Evolutionary conservation across 1,284 basidiomycete species (phyloP).

Genomic region (Austroboletus novae-zelandiae): DNA sequence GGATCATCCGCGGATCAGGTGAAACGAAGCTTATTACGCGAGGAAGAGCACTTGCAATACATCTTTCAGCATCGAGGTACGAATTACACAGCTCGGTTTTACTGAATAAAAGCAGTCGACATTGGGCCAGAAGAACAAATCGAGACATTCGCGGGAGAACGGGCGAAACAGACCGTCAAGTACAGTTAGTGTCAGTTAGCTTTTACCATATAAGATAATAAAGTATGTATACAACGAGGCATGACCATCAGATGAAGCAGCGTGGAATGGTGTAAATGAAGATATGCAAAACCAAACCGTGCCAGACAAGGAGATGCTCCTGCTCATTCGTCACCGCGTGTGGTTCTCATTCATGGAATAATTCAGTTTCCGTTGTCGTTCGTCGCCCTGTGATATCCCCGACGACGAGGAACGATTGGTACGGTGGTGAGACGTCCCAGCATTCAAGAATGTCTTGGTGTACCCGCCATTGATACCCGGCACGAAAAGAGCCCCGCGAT

Average conservation of each 20-base stretch:
- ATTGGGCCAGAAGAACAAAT: conserved; percentile 6
- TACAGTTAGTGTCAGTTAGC: conserved; percentile 26
- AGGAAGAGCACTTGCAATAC: conserved; percentile 9
- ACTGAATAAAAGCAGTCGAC: conserved; percentile 8
- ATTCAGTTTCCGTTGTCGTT: conserved; percentile 27
- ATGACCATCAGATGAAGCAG: conserved; percentile 21
- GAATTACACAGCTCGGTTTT: conserved; percentile 8
- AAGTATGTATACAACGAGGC: conserved; percentile 28
- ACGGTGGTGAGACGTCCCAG: conserved; percentile 21
- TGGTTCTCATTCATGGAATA: conserved; percentile 13
- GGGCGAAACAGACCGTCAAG: conserved; percentile 8
- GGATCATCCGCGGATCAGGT: conserved; percentile 27
- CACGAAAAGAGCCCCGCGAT: conserved; percentile 67
- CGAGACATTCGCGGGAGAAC: conserved; percentile 6
- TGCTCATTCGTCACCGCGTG: conserved; percentile 5
- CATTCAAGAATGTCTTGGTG: conserved; percentile 31
- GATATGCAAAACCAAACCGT: conserved; percentile 7
- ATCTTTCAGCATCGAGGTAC: conserved; percentile 5
- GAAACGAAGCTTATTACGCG: conserved; percentile 14
- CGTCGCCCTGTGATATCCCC: conserved; percentile 18
- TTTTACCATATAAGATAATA: conserved; percentile 35
- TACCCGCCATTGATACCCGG: conserved; percentile 39
- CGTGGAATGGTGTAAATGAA: conserved; percentile 1
- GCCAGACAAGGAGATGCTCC: background rate
- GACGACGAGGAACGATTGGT: conserved; percentile 17